phyloP scores from a whole-genome alignment of 345 rosid species.

The Syzygium aqueum region DNA sequence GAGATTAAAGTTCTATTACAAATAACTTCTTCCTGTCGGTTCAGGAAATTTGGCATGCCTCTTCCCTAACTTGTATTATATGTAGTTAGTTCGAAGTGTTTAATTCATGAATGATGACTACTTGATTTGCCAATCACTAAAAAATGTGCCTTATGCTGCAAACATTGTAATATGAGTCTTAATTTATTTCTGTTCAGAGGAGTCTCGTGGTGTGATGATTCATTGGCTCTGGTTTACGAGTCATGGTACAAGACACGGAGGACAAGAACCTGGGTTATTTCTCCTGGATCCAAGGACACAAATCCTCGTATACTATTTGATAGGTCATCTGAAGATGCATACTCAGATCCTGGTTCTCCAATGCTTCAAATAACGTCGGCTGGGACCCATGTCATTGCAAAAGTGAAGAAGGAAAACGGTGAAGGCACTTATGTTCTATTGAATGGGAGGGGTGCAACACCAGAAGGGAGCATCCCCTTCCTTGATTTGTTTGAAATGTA shows the following conservation, averaged over 20 bases:
- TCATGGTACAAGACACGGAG: conserved; percentile 95
- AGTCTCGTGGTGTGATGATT: conserved; percentile 91
- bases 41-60: background rate
- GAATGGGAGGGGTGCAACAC: conserved; percentile 94
- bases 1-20: background rate
- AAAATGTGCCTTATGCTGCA: background rate
- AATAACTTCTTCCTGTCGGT: background rate
- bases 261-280: conserved; percentile 83
- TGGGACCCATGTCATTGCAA: conserved; percentile 84
- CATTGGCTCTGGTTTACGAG: conserved; percentile 84
- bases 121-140: background rate
- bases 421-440: conserved; percentile 61
- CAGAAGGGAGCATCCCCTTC: conserved; percentile 94
- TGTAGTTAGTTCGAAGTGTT: background rate
- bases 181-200: conserved; percentile 37
- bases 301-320: conserved; percentile 78
- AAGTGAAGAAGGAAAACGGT: conserved; percentile 62
- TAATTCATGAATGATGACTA: background rate
- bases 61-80: background rate
- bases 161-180: background rate
- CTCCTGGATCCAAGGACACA: conserved; percentile 61
- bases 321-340: conserved; percentile 94
- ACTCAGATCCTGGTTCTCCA: conserved; percentile 97
- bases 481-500: conserved; percentile 96
- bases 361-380: conserved; percentile 71